Conservation (phyloP, 192 early-diverging fungal genomes). For the Backusella circina region DNA sequence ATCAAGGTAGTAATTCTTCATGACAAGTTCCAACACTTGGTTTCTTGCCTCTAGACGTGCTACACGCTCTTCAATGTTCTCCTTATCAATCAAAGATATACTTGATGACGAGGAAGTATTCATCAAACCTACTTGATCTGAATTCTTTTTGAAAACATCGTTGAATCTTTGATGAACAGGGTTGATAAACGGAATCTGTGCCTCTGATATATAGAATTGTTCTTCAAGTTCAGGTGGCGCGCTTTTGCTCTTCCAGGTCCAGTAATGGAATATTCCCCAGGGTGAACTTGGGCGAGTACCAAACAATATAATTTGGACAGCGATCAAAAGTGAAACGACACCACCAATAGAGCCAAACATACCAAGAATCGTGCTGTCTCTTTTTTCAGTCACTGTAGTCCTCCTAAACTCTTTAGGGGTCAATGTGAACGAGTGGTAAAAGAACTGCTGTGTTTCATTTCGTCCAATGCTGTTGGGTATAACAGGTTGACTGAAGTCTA, state of each 20-base stretch:
- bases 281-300: neutral
- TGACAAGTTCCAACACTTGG: neutral
- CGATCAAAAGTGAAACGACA: neutral
- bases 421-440: neutral
- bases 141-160: neutral
- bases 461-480: neutral
- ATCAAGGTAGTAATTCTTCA: neutral
- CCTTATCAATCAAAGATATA: neutral
- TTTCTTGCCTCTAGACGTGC: neutral
- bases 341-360: slow-evolving; percentile 9
- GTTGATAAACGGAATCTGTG: neutral
- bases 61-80: neutral
- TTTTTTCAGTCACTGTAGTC: neutral
- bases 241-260: neutral
- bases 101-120: too few relatives aligned
- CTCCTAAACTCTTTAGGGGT: neutral
- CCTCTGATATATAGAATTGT: neutral
- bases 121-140: neutral
- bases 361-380: neutral
- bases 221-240: too few relatives aligned
- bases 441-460: too few relatives aligned
- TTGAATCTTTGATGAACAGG: neutral
- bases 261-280: neutral
- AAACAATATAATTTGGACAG: slow-evolving; percentile 8
- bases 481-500: neutral